Evolutionary conservation across 768 basidiomycete genomes (phyloP).

Genomic region (Coprinopsis strossmayeri): DNA sequence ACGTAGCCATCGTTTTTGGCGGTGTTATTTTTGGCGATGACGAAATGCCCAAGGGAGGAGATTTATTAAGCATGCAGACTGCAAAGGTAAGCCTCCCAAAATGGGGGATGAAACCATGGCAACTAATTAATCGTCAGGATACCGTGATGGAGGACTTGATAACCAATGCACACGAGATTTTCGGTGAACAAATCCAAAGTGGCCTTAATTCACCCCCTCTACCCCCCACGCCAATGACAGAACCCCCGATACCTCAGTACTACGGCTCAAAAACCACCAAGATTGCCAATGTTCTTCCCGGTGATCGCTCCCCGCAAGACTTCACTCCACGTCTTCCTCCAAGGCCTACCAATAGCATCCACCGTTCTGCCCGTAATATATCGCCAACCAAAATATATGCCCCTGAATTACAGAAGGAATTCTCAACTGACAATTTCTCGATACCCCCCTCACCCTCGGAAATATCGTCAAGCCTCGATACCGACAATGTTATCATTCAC

Average conservation of each 20-base stretch:
- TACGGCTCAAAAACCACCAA: slow-evolving; percentile 74
- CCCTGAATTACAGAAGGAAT: background rate
- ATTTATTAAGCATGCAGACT: slow-evolving; percentile 69
- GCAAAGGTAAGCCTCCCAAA: slow-evolving; percentile 48
- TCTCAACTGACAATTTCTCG: slow-evolving; percentile 1
- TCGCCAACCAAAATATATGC: slow-evolving; percentile 11
- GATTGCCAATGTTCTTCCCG: slow-evolving; percentile 42
- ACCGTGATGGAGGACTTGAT: slow-evolving; percentile 84
- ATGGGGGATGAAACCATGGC: background rate
- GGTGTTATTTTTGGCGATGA: slow-evolving; percentile 90
- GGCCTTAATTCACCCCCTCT: slow-evolving; percentile 56
- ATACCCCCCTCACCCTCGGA: slow-evolving; percentile 22
- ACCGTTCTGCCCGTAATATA: slow-evolving; percentile 58
- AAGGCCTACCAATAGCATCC: slow-evolving; percentile 68
- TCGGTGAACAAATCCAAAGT: slow-evolving; percentile 42
- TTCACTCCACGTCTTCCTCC: slow-evolving; percentile 67
- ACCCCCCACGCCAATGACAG: slow-evolving; percentile 65
- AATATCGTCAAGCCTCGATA: slow-evolving; percentile 19
- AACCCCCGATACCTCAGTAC: slow-evolving; percentile 45
- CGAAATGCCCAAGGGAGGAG: slow-evolving; percentile 72
- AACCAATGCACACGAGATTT: slow-evolving; percentile 56
- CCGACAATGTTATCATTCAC: slow-evolving; percentile 11
- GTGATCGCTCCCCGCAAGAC: slow-evolving; percentile 43
- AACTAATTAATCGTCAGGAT: slow-evolving; percentile 22
- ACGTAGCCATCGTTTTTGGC: slow-evolving; percentile 87